A percentile compares a stretch with the other conserved stretches of the same genome.
These are phyloP conservation scores for Leishmania major DNA, from an alignment of 208 protist genomes.

Conservation along the genomic window DNA sequence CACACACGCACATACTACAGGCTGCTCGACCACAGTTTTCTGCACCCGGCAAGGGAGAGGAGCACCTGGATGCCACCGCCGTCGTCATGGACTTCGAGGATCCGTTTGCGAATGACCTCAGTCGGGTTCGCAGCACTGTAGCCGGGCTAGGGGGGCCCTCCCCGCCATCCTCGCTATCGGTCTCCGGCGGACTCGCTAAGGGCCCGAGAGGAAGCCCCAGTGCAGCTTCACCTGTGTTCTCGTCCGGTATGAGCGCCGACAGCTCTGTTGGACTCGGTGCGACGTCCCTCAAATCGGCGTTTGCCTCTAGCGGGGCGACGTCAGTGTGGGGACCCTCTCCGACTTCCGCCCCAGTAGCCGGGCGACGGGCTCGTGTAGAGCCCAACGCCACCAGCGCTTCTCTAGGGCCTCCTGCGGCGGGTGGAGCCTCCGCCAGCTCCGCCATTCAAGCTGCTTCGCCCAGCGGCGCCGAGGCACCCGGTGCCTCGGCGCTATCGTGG, in stretches of 20 bases:
- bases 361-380: constrained; percentile 21
- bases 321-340: constrained; percentile 7
- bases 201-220: background rate
- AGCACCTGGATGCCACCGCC: background rate
- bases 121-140: constrained; percentile 25
- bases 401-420: background rate
- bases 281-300: background rate
- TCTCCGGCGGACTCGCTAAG: background rate
- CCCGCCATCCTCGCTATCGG: constrained; percentile 10
- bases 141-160: constrained; percentile 12
- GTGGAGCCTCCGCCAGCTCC: background rate
- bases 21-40: background rate
- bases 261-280: constrained; percentile 5
- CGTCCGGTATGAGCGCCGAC: constrained; percentile 1
- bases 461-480: background rate
- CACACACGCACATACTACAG: background rate
- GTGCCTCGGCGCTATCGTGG: constrained; percentile 19
- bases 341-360: constrained; percentile 22
- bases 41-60: background rate
- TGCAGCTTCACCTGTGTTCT: background rate
- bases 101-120: constrained; percentile 68
- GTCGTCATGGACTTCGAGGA: constrained; percentile 72
- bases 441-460: background rate
- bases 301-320: background rate
- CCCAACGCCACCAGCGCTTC: background rate